A percentile compares a stretch with the other conserved stretches of the same genome.
Conservation (phyloP, 495 filamentous ascomycete species). For the Pyrenula massariospora region DNA sequence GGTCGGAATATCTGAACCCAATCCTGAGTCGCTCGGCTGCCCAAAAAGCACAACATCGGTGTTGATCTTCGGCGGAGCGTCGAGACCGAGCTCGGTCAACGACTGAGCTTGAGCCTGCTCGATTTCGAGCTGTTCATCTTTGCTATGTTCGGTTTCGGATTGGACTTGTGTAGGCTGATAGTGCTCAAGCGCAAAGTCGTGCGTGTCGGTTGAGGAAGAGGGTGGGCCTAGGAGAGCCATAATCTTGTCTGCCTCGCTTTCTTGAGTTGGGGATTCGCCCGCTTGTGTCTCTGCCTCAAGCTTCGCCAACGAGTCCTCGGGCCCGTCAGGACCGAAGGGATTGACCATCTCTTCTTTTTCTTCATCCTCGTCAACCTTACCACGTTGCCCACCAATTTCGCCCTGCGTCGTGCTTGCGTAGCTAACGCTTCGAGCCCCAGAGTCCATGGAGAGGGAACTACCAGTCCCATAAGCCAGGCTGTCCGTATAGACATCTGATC, state of each 20-base stretch:
- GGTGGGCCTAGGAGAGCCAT: neutral
- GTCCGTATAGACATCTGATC: slow-evolving; percentile 17
- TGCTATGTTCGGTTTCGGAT: neutral
- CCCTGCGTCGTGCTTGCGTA: slow-evolving; percentile 32
- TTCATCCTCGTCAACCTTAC: slow-evolving; percentile 18
- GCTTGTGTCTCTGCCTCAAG: neutral
- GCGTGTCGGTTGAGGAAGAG: neutral
- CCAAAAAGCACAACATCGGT: slow-evolving; percentile 24
- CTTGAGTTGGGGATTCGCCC: slow-evolving; percentile 4
- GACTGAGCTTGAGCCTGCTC: neutral
- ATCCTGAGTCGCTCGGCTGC: slow-evolving; percentile 29
- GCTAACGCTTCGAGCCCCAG: slow-evolving; percentile 35
- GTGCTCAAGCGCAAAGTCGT: neutral
- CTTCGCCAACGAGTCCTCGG: neutral
- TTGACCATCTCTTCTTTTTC: slow-evolving; percentile 13
- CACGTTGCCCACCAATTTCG: slow-evolving; percentile 17
- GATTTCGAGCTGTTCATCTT: neutral
- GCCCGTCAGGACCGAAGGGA: neutral
- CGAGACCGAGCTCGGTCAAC: neutral
- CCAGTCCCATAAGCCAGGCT: slow-evolving; percentile 37
- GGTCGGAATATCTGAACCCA: slow-evolving; percentile 31
- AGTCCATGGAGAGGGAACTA: slow-evolving; percentile 33
- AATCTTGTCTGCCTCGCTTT: neutral
- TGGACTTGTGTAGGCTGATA: neutral
- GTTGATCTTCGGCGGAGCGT: slow-evolving; percentile 12